These are phyloP conservation scores for Trichoderma aggressivum DNA, from an alignment of 2,329 filamentous ascomycete species.

Conservation along the genomic window DNA sequence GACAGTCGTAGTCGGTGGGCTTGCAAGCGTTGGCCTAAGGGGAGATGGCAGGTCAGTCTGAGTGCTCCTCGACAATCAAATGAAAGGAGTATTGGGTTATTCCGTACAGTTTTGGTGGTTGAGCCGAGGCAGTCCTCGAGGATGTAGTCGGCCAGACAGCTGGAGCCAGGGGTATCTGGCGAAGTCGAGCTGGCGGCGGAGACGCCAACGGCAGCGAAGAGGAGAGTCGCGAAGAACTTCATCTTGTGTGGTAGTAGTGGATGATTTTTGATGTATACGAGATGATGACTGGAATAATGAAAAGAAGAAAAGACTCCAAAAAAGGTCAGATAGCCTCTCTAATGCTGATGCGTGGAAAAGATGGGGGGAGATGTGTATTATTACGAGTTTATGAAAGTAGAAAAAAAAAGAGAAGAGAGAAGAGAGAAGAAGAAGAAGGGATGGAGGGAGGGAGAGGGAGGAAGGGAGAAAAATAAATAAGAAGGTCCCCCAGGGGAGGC, in stretches of 20 bases:
- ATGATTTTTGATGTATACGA: background rate
- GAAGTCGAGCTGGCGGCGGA: conserved; percentile 20
- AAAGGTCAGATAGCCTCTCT: background rate
- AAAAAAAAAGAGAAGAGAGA: background rate
- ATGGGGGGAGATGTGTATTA: background rate
- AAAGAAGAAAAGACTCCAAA: background rate
- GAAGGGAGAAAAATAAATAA: conserved; percentile 11
- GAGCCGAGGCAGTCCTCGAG: conserved; percentile 43
- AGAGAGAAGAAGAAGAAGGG: background rate
- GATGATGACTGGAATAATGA: background rate
- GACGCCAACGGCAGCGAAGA: conserved; percentile 28
- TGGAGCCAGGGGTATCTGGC: conserved; percentile 30
- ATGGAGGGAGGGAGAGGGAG: background rate
- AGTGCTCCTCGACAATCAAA: background rate
- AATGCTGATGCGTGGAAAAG: background rate
- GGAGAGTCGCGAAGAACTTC: conserved; percentile 44
- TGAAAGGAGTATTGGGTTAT: background rate
- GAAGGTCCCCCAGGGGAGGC: background rate
- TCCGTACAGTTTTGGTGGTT: conserved; percentile 37
- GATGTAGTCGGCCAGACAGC: conserved; percentile 47
- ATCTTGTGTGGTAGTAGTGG: conserved; percentile 32
- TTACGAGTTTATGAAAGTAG: background rate
- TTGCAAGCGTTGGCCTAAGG: conserved; percentile 37
- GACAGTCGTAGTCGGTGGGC: conserved; percentile 44
- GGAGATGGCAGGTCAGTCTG: background rate